Percentiles rank a stretch among this genome's conserved stretches.
Conservation (phyloP, 495 filamentous ascomycete species). For the Tuber microsphaerosporum region DNA sequence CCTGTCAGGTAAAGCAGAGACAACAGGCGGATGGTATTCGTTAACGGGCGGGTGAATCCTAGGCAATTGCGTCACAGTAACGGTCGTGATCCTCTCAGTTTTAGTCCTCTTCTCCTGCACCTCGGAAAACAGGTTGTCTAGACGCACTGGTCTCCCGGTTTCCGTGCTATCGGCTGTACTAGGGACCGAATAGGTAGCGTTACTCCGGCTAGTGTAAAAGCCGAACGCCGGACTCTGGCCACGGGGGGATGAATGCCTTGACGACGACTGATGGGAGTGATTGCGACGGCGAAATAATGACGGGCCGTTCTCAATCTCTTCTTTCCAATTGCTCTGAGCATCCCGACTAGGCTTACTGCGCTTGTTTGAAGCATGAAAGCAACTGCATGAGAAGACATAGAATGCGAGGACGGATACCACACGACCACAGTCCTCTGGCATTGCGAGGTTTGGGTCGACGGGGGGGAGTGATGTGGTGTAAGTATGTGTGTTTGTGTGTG, state of each 20-base stretch:
- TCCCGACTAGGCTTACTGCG: slow-evolving; percentile 18
- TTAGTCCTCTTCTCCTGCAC: slow-evolving; percentile 9
- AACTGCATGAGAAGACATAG: slow-evolving; percentile 30
- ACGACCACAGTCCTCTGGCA: slow-evolving; percentile 29
- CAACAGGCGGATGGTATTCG: slow-evolving; percentile 27
- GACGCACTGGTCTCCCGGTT: neutral
- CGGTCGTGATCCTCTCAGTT: slow-evolving; percentile 22
- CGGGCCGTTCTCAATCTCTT: slow-evolving; percentile 28
- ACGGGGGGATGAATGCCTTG: slow-evolving; percentile 15
- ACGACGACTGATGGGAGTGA: slow-evolving; percentile 14
- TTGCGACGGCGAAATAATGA: slow-evolving; percentile 22
- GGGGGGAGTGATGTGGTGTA: neutral
- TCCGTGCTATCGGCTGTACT: neutral
- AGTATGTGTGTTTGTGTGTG: neutral
- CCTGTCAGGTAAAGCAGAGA: slow-evolving; percentile 22
- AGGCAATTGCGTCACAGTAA: slow-evolving; percentile 22
- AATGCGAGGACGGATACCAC: slow-evolving; percentile 32
- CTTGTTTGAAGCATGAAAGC: slow-evolving; percentile 12
- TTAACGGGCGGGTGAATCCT: slow-evolving; percentile 28
- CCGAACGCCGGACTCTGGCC: neutral
- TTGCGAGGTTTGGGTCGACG: slow-evolving; percentile 9
- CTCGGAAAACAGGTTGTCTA: slow-evolving; percentile 1
- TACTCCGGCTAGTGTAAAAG: neutral
- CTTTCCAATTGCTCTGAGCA: slow-evolving; percentile 23
- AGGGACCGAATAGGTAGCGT: neutral